Evolutionary conservation across 164 flowering plant genomes (phyloP).

Genomic region (Chimonanthus salicifolius): DNA sequence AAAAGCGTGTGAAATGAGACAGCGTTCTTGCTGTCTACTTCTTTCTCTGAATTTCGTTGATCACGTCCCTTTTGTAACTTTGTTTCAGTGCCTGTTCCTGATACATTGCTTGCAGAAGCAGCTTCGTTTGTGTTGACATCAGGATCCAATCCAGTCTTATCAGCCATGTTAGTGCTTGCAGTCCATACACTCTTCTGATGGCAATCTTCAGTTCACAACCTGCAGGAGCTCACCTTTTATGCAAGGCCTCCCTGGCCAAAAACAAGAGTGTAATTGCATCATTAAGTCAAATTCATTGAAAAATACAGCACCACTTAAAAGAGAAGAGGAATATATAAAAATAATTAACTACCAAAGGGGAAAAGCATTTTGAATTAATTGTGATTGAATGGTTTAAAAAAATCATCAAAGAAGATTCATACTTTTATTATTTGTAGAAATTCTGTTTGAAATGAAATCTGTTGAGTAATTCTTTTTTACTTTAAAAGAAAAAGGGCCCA

Average conservation of each 20-base stretch:
- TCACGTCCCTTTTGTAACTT: slow-evolving; percentile 31
- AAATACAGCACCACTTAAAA: neutral
- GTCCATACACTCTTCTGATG: neutral
- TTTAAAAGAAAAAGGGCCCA: too few species aligned
- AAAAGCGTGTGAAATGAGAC: slow-evolving; percentile 49
- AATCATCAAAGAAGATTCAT: neutral
- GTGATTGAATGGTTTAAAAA: neutral
- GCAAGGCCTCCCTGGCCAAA: neutral
- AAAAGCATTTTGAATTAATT: neutral
- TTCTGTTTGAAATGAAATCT: neutral
- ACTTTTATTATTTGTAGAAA: neutral
- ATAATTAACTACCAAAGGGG: neutral
- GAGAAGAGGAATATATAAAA: neutral
- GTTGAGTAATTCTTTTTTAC: neutral
- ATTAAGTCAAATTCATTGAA: neutral
- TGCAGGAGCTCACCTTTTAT: too few species aligned
- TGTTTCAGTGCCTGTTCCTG: slow-evolving; percentile 9
- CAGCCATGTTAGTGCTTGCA: neutral
- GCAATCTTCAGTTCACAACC: neutral
- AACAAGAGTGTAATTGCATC: neutral
- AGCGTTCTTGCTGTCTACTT: slow-evolving; percentile 11
- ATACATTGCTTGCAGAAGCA: slow-evolving; percentile 10
- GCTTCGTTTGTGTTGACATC: slow-evolving; percentile 1
- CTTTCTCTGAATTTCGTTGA: slow-evolving; percentile 8
- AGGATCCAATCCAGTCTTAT: neutral